These are phyloP conservation scores for Sordariomycetes sp. DNA, from an alignment of 2,329 filamentous ascomycete genomes.

Conservation along the genomic window DNA sequence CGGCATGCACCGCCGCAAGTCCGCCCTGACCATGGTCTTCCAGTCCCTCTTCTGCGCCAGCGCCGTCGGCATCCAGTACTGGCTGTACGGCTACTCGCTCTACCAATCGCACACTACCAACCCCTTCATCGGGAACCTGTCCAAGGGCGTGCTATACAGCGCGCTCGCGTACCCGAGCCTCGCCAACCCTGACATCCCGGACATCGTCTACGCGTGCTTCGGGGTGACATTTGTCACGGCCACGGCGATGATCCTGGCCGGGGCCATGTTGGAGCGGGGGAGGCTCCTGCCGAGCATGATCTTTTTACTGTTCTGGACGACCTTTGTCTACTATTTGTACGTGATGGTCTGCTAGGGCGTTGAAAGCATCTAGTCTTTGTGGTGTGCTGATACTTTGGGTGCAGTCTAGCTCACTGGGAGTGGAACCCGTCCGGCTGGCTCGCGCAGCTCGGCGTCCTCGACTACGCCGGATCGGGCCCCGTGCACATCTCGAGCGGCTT, in stretches of 20 bases:
- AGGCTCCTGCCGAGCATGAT: constrained; percentile 39
- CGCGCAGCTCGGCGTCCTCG: constrained; percentile 46
- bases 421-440: constrained; percentile 60
- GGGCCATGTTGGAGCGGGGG: constrained; percentile 25
- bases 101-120: constrained; percentile 25
- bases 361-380: neutral
- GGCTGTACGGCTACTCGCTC: constrained; percentile 34
- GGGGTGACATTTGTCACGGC: constrained; percentile 25
- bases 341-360: neutral
- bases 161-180: constrained; percentile 23
- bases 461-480: constrained; percentile 52
- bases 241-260: constrained; percentile 27
- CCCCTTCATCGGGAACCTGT: constrained; percentile 23
- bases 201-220: constrained; percentile 25
- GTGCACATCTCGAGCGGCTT: constrained; percentile 55
- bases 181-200: constrained; percentile 23
- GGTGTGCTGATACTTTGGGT: neutral
- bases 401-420: constrained; percentile 50
- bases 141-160: constrained; percentile 21
- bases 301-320: constrained; percentile 54
- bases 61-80: constrained; percentile 33
- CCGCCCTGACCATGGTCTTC: constrained; percentile 32
- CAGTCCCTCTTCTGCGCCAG: constrained; percentile 35
- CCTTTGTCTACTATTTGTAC: constrained; percentile 46
- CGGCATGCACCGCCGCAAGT: constrained; percentile 24